phyloP scores from a whole-genome alignment of 2,329 filamentous ascomycete genomes.

The Escovopsis sp. region DNA sequence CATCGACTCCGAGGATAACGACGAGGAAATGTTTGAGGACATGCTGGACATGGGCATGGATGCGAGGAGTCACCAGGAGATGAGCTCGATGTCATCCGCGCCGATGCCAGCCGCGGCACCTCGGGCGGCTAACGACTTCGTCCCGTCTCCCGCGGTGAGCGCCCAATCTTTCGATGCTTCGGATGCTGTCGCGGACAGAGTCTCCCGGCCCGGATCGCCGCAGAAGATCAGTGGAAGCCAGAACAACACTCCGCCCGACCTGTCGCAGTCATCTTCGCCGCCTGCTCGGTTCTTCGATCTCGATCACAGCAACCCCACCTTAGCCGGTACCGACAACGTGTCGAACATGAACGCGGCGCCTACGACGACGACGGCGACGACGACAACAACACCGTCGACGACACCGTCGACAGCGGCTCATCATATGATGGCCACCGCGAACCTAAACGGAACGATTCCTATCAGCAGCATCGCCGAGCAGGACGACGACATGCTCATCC shows the following conservation, averaged over 20 bases:
- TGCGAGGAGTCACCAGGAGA: constrained; percentile 11
- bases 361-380: constrained; percentile 18
- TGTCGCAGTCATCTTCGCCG: constrained; percentile 46
- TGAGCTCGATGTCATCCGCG: constrained; percentile 30
- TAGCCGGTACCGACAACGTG: constrained; percentile 16
- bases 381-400: too few relatives aligned
- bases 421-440: constrained; percentile 16
- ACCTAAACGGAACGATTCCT: constrained; percentile 19
- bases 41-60: constrained; percentile 29
- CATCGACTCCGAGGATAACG: constrained; percentile 36
- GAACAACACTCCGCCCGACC: constrained; percentile 43
- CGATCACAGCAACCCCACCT: constrained; percentile 22
- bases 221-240: constrained; percentile 36
- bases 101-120: constrained; percentile 22
- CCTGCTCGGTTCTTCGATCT: constrained; percentile 32
- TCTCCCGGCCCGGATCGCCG: constrained; percentile 29
- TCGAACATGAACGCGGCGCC: constrained; percentile 15
- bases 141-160: constrained; percentile 25
- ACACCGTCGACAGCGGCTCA: too few relatives aligned
- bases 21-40: constrained; percentile 33
- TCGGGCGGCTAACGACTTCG: constrained; percentile 19
- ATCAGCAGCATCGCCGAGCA: constrained; percentile 21
- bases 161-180: constrained; percentile 29
- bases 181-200: constrained; percentile 25
- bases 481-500: constrained; percentile 30